phyloP scores from a whole-genome alignment of 1,139 yeast genomes.

The Hansenula lynferdii region DNA sequence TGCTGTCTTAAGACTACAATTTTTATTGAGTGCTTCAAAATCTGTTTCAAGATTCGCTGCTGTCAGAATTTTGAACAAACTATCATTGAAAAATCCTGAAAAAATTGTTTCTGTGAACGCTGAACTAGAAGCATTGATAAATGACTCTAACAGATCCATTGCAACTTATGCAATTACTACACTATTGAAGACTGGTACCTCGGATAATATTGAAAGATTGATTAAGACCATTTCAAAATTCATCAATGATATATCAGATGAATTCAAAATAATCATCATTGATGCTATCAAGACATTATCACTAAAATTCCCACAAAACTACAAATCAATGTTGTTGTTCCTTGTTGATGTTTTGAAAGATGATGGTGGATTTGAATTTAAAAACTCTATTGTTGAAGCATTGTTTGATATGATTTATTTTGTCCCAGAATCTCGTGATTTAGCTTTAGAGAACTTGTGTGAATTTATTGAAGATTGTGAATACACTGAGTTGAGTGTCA shows the following conservation, averaged over 20 bases:
- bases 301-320: constrained; percentile 88
- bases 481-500: constrained; percentile 85
- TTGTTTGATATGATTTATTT: constrained; percentile 85
- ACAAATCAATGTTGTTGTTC: constrained; percentile 76
- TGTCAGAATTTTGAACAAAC: constrained; percentile 79
- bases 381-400: constrained; percentile 87
- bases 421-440: constrained; percentile 82
- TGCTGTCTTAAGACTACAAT: constrained; percentile 71
- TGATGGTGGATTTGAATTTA: constrained; percentile 84
- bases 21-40: constrained; percentile 81
- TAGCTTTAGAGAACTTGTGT: constrained; percentile 83
- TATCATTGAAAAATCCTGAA: constrained; percentile 80
- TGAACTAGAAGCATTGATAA: constrained; percentile 82
- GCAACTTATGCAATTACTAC: constrained; percentile 99
- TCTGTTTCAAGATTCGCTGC: constrained; percentile 91
- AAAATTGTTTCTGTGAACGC: constrained; percentile 65
- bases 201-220: constrained; percentile 84
- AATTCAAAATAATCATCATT: constrained; percentile 88
- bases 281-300: constrained; percentile 94
- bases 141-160: constrained; percentile 84
- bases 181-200: constrained; percentile 89
- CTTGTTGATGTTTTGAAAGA: constrained; percentile 83
- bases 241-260: constrained; percentile 94
- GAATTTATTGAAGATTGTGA: constrained; percentile 99
- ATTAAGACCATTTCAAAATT: constrained; percentile 83